phyloP scores from a whole-genome alignment of 176 grass and related monocot species.

The Aegilops tauschii region DNA sequence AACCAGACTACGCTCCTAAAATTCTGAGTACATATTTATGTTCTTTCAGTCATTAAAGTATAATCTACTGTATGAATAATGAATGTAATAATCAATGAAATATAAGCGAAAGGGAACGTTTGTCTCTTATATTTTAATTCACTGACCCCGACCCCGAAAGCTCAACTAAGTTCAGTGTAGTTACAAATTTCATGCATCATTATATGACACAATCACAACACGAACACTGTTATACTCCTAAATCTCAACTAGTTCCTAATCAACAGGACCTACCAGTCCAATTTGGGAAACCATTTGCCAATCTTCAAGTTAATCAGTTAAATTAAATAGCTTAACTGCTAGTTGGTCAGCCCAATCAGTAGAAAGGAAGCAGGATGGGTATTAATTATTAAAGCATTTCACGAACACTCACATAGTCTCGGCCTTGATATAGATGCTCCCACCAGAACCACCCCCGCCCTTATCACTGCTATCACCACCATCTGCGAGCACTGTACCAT shows the following conservation, averaged over 20 bases:
- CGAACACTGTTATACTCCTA: background rate
- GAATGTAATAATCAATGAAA: background rate
- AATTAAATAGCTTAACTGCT: background rate
- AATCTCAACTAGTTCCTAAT: slow-evolving; percentile 2
- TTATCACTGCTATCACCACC: slow-evolving; percentile 72
- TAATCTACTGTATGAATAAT: background rate
- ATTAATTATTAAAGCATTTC: slow-evolving; percentile 24
- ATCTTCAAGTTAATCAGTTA: slow-evolving; percentile 24
- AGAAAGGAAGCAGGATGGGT: slow-evolving; percentile 6
- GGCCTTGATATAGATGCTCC: slow-evolving; percentile 80
- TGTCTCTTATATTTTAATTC: slow-evolving; percentile 2
- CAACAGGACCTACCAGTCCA: slow-evolving; percentile 5
- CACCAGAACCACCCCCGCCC: slow-evolving; percentile 88
- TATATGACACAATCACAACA: background rate
- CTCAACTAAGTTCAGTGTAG: background rate
- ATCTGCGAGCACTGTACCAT: slow-evolving; percentile 68
- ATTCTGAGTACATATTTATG: background rate
- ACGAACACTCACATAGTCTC: slow-evolving; percentile 65
- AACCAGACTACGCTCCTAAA: background rate
- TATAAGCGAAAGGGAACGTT: background rate
- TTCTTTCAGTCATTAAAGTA: slow-evolving; percentile 15
- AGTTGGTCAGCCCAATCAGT: background rate
- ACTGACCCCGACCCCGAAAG: background rate
- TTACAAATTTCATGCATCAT: background rate
- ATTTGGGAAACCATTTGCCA: background rate